Evolutionary conservation across 2,329 filamentous ascomycete genomes (phyloP).

Genomic region (Akanthomyces uredinophilus): DNA sequence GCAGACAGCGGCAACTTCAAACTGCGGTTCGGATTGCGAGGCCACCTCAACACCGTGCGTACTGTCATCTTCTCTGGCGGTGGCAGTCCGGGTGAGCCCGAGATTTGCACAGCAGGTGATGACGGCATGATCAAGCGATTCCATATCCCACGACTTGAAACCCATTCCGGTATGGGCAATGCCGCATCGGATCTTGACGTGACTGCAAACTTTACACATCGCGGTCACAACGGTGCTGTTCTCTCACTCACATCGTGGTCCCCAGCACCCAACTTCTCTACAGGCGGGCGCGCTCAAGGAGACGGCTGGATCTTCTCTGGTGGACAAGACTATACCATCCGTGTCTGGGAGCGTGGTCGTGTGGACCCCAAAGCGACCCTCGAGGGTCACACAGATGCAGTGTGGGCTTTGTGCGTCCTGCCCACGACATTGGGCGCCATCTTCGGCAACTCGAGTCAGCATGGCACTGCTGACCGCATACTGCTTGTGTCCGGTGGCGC

Average conservation of each 20-base stretch:
- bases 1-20: constrained; percentile 77
- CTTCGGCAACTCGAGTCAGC: constrained; percentile 69
- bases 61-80: constrained; percentile 96
- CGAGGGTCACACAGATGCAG: constrained; percentile 89
- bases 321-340: constrained; percentile 85
- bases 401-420: constrained; percentile 92
- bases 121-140: constrained; percentile 96
- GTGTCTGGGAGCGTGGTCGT: constrained; percentile 91
- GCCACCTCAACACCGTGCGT: constrained; percentile 89
- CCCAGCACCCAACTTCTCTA: constrained; percentile 80
- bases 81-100: constrained; percentile 89
- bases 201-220: constrained; percentile 88
- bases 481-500: constrained; percentile 87
- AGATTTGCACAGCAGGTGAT: constrained; percentile 93
- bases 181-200: constrained; percentile 80
- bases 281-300: constrained; percentile 78
- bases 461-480: constrained; percentile 79
- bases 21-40: constrained; percentile 83
- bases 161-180: constrained; percentile 41
- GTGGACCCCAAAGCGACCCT: constrained; percentile 94
- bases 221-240: constrained; percentile 87
- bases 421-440: constrained; percentile 75
- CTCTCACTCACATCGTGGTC: constrained; percentile 84
- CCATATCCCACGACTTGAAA: constrained; percentile 81
- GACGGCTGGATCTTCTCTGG: constrained; percentile 99